Conservation (phyloP, 352 stramenopile genomes). For the Vaucheria bursata region DNA sequence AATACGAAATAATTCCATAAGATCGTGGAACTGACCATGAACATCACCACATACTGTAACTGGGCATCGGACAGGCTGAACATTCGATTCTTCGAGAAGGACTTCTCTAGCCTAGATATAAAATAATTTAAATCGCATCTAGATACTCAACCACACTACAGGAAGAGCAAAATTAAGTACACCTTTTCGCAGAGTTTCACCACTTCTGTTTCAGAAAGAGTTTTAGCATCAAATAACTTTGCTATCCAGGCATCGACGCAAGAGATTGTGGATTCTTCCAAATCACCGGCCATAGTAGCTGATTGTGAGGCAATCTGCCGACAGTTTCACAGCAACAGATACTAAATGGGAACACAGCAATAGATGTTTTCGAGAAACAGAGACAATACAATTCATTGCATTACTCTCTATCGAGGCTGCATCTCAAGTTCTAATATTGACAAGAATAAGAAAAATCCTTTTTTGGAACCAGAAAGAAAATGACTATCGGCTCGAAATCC, state of each 20-base stretch:
- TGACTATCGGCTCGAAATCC: too few species aligned
- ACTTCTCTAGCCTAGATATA: slow-evolving; percentile 88
- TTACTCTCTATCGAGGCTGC: too few species aligned
- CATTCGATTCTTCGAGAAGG: slow-evolving; percentile 92
- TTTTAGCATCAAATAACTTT: slow-evolving; percentile 47
- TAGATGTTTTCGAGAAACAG: background rate
- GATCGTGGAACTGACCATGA: slow-evolving; percentile 83
- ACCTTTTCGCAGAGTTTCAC: slow-evolving; percentile 49
- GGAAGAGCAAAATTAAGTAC: background rate
- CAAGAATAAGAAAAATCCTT: too few species aligned
- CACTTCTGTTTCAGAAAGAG: slow-evolving; percentile 43
- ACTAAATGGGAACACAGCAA: slow-evolving; percentile 1
- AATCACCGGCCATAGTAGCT: slow-evolving; percentile 31
- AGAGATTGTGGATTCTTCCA: slow-evolving; percentile 41
- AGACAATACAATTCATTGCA: too few species aligned
- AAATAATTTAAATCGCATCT: too few species aligned
- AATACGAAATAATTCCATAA: slow-evolving; percentile 85
- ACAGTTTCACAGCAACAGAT: slow-evolving; percentile 1
- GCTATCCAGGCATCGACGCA: slow-evolving; percentile 48
- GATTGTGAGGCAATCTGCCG: background rate
- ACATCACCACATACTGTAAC: slow-evolving; percentile 87
- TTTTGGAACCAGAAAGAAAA: too few species aligned
- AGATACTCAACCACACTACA: background rate
- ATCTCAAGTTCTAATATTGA: too few species aligned
- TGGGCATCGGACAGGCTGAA: slow-evolving; percentile 85